Evolutionary conservation across 2,329 filamentous ascomycete species (phyloP), one percentile per base, ranked within the genome.

Genomic region (Sphaerulina vaccinii): DNA sequence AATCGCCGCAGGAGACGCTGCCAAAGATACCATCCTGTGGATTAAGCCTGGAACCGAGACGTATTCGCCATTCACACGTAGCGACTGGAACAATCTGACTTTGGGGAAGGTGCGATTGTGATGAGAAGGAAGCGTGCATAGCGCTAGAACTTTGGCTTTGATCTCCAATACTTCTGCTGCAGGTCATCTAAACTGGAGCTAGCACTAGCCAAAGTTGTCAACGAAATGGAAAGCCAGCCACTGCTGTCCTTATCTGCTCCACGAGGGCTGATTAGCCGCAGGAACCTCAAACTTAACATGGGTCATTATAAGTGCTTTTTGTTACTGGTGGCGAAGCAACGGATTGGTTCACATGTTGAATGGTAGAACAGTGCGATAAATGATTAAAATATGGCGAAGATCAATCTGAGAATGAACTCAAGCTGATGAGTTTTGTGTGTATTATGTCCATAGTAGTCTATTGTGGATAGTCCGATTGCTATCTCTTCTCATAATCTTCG

Each of bases 51-150:
- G 75, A 2, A 72, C 75, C 19, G 75, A 73, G 2, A 57, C 62
- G 2, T 88, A 87, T 67, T 72, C 80, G 5, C 74, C 79, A 0
- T 88, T 86, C 62, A 77, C 72, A 1, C 68, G 74, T 57, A 67
- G 70, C 21, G 81, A 88, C 58, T 87, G 83, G 82, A 2, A 52
- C 15, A 50, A 32, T 8, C 39, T 61, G 11, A 50, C 51, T 8
- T 54, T 36, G 13, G 56, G 56, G 5, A 59, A 51, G 24, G 56
- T 57, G 40, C 50, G 51, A 19, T 46, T 59, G 41, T 61, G 51
- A 58, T 18, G 38, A 18, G 36, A 46, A 13, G 3, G 16, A 16
- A 23, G 44, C 13, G 44, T 33, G 32, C 19, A 45, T 36, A 36
- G 16, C n/a, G 36, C 32, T 35, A 35, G 11, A n/a, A n/a, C 13